Evolutionary conservation across 768 basidiomycete species (phyloP).

Genomic region (Russula lepida): DNA sequence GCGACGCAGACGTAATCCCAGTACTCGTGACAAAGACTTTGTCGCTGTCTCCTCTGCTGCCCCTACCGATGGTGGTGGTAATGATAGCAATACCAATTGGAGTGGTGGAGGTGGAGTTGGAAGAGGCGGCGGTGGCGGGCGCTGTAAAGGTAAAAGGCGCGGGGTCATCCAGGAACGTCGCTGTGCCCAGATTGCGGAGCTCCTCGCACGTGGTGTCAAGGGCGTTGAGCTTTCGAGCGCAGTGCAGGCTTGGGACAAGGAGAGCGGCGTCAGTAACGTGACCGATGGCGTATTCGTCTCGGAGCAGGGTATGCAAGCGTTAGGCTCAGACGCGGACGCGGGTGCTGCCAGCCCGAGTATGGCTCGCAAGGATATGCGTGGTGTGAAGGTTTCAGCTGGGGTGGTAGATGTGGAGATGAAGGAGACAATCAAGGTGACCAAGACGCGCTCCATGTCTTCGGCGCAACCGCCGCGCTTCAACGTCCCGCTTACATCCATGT

Average conservation of each 20-base stretch:
- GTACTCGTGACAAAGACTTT: constrained; percentile 26
- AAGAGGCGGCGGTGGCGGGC: background rate
- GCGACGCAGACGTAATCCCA: constrained; percentile 28
- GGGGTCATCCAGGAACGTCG: constrained; percentile 46
- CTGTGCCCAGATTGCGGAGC: constrained; percentile 57
- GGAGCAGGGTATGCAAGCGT: background rate
- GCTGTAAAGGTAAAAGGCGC: constrained; percentile 26
- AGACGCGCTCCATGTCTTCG: constrained; percentile 18
- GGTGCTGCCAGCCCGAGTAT: background rate
- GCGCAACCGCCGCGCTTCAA: constrained; percentile 29
- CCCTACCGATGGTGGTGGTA: background rate
- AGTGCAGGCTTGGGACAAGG: constrained; percentile 51
- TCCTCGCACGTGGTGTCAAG: constrained; percentile 59
- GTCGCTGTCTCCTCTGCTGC: background rate
- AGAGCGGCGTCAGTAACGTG: constrained; percentile 25
- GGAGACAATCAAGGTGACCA: background rate
- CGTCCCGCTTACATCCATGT: constrained; percentile 54
- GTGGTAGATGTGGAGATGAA: background rate
- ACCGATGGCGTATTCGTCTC: constrained; percentile 21
- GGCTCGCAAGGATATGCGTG: constrained; percentile 1
- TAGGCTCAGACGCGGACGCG: background rate
- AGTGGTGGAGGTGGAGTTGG: background rate
- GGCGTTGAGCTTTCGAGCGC: constrained; percentile 54
- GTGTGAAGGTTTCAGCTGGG: background rate
- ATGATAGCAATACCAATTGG: background rate